Conservation (phyloP, 179 eudicot genomes). For the Gypsophila paniculata region DNA sequence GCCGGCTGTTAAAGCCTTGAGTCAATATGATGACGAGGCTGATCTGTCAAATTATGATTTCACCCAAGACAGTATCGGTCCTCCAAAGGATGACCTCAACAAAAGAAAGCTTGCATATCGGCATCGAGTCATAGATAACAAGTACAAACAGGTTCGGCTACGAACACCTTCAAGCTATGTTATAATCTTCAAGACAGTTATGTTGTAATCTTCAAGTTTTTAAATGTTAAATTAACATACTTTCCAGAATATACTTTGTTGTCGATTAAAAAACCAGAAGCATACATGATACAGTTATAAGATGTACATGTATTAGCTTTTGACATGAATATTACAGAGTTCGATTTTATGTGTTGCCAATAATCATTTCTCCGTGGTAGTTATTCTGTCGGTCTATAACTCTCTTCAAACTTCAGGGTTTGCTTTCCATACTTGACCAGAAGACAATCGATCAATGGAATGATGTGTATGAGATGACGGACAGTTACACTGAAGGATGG, state of each 20-base stretch:
- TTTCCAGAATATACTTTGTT: conserved; percentile 1
- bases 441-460: conserved; percentile 57
- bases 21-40: conserved; percentile 60
- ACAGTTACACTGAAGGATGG: conserved; percentile 82
- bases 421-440: conserved; percentile 54
- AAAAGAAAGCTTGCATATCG: conserved; percentile 75
- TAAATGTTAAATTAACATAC: neutral
- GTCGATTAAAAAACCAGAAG: neutral
- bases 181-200: neutral
- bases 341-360: neutral
- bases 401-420: conserved; percentile 56
- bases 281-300: neutral
- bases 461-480: conserved; percentile 68
- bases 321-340: neutral
- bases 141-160: conserved; percentile 63
- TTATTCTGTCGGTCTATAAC: conserved; percentile 7
- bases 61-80: conserved; percentile 50
- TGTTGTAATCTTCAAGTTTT: neutral
- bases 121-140: conserved; percentile 56
- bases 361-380: neutral
- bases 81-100: conserved; percentile 52
- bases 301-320: conserved; percentile 1
- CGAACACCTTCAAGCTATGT: neutral
- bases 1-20: conserved; percentile 60
- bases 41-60: conserved; percentile 79